Evolutionary conservation across 257 asterid genomes (phyloP).

Genomic region (Rauvolfia tetraphylla): DNA sequence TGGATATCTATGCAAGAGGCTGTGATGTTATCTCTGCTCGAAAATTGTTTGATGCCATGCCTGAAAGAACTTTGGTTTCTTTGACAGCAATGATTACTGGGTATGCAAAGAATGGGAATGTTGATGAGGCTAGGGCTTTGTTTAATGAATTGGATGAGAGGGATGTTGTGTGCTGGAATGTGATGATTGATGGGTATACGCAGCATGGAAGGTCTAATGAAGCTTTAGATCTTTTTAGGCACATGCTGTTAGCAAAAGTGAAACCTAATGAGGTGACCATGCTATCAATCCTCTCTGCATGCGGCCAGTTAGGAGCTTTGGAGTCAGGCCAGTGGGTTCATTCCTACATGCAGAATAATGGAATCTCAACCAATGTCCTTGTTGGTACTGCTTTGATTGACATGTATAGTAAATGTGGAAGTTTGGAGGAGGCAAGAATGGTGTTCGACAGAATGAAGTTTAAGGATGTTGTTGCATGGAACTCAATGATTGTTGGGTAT

Average conservation of each 20-base stretch:
- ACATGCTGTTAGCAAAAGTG: conserved; percentile 10
- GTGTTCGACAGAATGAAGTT: conserved; percentile 15
- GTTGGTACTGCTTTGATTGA: conserved; percentile 21
- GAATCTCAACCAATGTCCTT: conserved; percentile 7
- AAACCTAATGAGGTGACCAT: conserved; percentile 14
- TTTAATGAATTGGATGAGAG: conserved; percentile 7
- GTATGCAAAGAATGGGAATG: conserved; percentile 13
- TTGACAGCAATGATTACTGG: conserved; percentile 17
- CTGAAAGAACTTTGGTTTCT: conserved; percentile 19
- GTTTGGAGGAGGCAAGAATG: conserved; percentile 17
- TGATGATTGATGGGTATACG: conserved; percentile 14
- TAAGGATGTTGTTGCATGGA: conserved; percentile 18
- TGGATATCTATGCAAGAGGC: conserved; percentile 7
- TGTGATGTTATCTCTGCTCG: conserved; percentile 9
- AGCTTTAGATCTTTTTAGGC: conserved; percentile 13
- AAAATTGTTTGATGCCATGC: conserved; percentile 18
- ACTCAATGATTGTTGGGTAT: conserved; percentile 21
- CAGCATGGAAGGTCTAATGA: conserved; percentile 12
- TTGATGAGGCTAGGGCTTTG: conserved; percentile 12
- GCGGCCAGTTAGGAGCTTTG: conserved; percentile 11
- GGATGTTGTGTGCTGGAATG: conserved; percentile 16
- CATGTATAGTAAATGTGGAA: conserved; percentile 21
- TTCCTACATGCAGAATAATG: conserved; percentile 13
- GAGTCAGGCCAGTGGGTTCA: conserved; percentile 16
- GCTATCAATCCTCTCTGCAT: conserved; percentile 4